phyloP scores from a whole-genome alignment of 192 early-diverging fungal species.

The Rhizophlyctis rosea region DNA sequence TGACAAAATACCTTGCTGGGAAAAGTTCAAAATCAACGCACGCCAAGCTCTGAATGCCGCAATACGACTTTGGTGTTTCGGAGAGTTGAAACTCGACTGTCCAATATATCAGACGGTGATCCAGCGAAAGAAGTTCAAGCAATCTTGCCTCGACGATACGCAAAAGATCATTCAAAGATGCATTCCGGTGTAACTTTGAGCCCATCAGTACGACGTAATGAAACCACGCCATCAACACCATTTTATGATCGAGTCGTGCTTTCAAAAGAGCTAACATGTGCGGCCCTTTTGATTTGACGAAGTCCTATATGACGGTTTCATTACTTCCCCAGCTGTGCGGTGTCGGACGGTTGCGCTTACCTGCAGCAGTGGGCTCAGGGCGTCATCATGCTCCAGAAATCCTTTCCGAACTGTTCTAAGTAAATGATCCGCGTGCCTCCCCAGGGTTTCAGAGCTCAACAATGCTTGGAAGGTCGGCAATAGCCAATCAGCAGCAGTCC shows the following conservation, averaged over 20 bases:
- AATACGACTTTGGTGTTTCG: background rate
- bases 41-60: conserved; percentile 11
- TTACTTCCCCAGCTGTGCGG: background rate
- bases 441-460: no score
- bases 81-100: conserved; percentile 14
- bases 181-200: conserved; percentile 4
- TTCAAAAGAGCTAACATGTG: conserved; percentile 3
- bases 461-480: no score
- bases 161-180: background rate
- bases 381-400: background rate
- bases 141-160: conserved; percentile 9
- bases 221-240: conserved; percentile 13
- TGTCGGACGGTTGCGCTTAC: background rate
- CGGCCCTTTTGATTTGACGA: background rate
- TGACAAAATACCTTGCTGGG: conserved; percentile 11
- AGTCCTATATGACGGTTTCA: background rate
- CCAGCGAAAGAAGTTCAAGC: background rate
- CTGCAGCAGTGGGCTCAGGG: background rate
- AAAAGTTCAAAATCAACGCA: conserved; percentile 15
- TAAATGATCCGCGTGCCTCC: background rate
- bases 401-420: background rate
- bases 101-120: no score
- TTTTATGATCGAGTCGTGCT: background rate
- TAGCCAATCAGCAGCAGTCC: no score
- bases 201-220: conserved; percentile 11